These are phyloP conservation scores for Zychaea mexicana DNA, from an alignment of 371 early-diverging fungal genomes.

Conservation along the genomic window DNA sequence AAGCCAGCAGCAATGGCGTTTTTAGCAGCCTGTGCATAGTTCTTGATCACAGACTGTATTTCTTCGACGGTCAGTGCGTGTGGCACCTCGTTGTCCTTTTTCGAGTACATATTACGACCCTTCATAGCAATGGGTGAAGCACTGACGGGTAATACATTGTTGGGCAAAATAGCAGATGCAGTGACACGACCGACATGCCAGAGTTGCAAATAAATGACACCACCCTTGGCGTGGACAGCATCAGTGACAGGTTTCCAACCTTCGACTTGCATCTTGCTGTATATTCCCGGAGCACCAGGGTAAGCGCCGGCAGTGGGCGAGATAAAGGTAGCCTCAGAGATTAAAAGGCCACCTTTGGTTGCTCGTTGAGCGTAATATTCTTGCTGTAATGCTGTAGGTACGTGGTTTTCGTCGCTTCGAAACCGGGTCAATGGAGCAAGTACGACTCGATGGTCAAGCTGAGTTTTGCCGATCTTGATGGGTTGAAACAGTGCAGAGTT, in stretches of 20 bases:
- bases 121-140: conserved; percentile 27
- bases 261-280: conserved; percentile 50
- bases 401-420: conserved; percentile 27
- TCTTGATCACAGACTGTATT: conserved; percentile 56
- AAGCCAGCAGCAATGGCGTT: conserved; percentile 53
- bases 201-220: conserved; percentile 56
- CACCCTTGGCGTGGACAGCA: conserved; percentile 60
- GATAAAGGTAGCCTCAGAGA: conserved; percentile 62
- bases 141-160: conserved; percentile 10
- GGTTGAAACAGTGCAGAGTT: conserved; percentile 25
- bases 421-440: conserved; percentile 58
- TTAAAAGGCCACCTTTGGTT: conserved; percentile 53
- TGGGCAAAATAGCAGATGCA: not conserved
- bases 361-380: conserved; percentile 66
- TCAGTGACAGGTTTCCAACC: conserved; percentile 62
- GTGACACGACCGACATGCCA: conserved; percentile 27
- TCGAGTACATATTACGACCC: conserved; percentile 7
- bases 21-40: conserved; percentile 57
- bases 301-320: conserved; percentile 40
- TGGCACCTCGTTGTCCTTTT: conserved; percentile 44
- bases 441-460: conserved; percentile 54
- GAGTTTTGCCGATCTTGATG: conserved; percentile 26
- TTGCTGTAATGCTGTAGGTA: conserved; percentile 41
- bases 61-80: conserved; percentile 62
- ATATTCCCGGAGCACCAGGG: conserved; percentile 47